These are phyloP conservation scores for Auriscalpium microsporum DNA, from an alignment of 768 basidiomycete species.

Conservation along the genomic window DNA sequence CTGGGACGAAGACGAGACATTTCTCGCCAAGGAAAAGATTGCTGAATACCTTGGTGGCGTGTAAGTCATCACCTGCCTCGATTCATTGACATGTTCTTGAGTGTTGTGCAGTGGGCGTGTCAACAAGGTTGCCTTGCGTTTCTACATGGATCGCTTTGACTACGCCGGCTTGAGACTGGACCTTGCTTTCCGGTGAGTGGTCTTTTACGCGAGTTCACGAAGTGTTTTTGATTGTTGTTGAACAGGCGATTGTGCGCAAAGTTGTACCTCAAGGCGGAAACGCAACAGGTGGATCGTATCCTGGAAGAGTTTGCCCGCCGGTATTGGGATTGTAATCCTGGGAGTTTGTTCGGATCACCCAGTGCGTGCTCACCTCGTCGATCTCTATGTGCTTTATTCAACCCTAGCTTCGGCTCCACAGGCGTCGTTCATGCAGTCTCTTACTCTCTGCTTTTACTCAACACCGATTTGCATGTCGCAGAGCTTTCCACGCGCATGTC, in stretches of 20 bases:
- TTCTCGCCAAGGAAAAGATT: slow-evolving; percentile 82
- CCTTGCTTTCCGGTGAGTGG: slow-evolving; percentile 71
- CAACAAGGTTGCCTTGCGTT: slow-evolving; percentile 64
- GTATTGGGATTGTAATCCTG: slow-evolving; percentile 89
- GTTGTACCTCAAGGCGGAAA: slow-evolving; percentile 90
- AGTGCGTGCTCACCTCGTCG: slow-evolving; percentile 41
- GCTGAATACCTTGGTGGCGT: slow-evolving; percentile 92
- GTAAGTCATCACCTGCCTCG: slow-evolving; percentile 40
- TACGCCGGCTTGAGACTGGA: slow-evolving; percentile 78
- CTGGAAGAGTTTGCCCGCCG: slow-evolving; percentile 84
- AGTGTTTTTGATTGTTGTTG: neutral
- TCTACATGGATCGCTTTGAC: slow-evolving; percentile 88
- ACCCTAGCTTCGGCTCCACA: slow-evolving; percentile 21
- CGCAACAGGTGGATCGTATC: slow-evolving; percentile 96
- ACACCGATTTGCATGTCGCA: slow-evolving; percentile 96
- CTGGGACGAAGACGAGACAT: slow-evolving; percentile 80
- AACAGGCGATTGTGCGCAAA: slow-evolving; percentile 80
- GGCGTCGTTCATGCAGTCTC: slow-evolving; percentile 93
- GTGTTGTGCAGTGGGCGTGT: slow-evolving; percentile 48
- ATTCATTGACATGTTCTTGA: neutral
- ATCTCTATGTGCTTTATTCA: neutral
- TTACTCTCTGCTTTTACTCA: slow-evolving; percentile 87
- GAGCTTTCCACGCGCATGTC: slow-evolving; percentile 88
- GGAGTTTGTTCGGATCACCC: slow-evolving; percentile 70
- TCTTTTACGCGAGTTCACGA: neutral